These are phyloP conservation scores for Fraxinus dipetala DNA, from an alignment of 305 asterid species.

Conservation along the genomic window DNA sequence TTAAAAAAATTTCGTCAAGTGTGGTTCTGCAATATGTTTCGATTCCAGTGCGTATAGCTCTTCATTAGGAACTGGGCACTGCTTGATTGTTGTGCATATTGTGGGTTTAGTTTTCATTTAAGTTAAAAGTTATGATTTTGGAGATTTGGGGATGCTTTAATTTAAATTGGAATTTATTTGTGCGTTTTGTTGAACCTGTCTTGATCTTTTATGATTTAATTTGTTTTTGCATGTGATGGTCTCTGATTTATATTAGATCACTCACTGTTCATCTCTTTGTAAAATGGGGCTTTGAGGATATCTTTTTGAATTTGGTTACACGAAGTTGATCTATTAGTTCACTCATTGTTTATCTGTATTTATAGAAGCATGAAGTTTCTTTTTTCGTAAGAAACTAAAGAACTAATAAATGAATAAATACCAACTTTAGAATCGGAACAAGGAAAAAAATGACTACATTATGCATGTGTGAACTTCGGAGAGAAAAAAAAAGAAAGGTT, in stretches of 20 bases:
- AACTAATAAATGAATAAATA: not conserved
- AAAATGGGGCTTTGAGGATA: not conserved
- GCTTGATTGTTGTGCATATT: conserved; percentile 33
- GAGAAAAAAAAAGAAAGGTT: not conserved
- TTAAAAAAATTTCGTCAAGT: not conserved
- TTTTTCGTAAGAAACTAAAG: not conserved
- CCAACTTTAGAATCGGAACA: not conserved
- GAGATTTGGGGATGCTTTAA: conserved; percentile 17
- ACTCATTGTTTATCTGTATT: not conserved
- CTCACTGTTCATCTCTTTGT: conserved; percentile 17
- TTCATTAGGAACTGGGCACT: conserved; percentile 30
- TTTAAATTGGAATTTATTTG: conserved; percentile 24
- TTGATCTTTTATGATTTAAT: conserved; percentile 22
- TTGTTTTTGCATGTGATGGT: conserved; percentile 24
- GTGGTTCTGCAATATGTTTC: conserved; percentile 42
- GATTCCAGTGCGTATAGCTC: conserved; percentile 33
- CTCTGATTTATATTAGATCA: conserved; percentile 19
- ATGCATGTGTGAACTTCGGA: not conserved
- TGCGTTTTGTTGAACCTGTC: conserved; percentile 9
- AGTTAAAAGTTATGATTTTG: conserved; percentile 29
- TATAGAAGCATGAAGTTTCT: not conserved
- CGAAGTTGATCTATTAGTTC: not conserved
- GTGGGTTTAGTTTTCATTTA: conserved; percentile 20
- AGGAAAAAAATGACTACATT: not conserved
- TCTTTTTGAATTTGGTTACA: not conserved